Evolutionary conservation across 305 asterid genomes (phyloP).

Genomic region (Solanum hybrid): DNA sequence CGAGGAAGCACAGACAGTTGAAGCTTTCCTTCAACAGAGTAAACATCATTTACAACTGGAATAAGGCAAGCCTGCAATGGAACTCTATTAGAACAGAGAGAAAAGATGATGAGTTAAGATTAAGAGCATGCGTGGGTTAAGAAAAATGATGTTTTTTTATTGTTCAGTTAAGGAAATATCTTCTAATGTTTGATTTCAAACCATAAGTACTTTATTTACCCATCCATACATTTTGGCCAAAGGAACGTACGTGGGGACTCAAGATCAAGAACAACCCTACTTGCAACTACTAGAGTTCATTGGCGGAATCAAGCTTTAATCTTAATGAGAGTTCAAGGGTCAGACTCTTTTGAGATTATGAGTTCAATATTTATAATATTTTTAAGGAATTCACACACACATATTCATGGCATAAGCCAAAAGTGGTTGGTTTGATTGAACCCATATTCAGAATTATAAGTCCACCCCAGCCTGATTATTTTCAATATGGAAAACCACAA

Average conservation of each 20-base stretch:
- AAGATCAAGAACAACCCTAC: background rate
- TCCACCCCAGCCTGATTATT: background rate
- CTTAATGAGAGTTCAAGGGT: background rate
- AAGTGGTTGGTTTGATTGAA: background rate
- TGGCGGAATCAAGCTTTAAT: background rate
- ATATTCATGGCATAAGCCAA: background rate
- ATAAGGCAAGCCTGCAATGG: constrained; percentile 2
- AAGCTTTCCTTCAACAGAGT: background rate
- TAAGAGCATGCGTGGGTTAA: background rate
- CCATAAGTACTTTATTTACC: background rate
- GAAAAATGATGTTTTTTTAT: background rate
- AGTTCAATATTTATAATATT: background rate
- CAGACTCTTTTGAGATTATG: background rate
- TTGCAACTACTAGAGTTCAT: background rate
- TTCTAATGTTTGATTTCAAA: background rate
- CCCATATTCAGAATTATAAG: background rate
- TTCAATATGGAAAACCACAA: background rate
- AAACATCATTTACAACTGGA: background rate
- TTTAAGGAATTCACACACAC: background rate
- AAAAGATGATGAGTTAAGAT: background rate
- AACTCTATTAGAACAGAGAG: background rate
- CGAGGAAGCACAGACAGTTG: background rate
- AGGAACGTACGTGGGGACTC: background rate
- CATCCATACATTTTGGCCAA: background rate
- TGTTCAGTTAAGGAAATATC: background rate